phyloP scores from a whole-genome alignment of 257 asterid species.

The Datura wrightii region DNA sequence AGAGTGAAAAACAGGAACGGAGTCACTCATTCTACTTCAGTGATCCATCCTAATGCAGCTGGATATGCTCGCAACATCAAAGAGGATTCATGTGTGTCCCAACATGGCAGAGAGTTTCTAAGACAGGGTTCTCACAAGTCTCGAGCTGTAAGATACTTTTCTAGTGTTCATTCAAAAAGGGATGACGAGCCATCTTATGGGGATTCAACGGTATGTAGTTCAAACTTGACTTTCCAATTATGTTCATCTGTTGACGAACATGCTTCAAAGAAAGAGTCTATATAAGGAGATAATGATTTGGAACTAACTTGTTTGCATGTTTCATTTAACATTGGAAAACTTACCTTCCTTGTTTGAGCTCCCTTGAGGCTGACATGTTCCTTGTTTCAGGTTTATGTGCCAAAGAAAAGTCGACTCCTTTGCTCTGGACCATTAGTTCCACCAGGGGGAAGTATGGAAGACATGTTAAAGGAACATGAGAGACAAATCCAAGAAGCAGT shows the following conservation, averaged over 20 bases:
- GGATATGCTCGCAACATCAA: conserved; percentile 50
- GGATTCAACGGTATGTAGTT: conserved; percentile 38
- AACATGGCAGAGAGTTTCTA: conserved; percentile 33
- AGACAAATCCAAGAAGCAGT: conserved; percentile 63
- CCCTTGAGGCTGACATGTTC: background rate
- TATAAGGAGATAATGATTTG: no score
- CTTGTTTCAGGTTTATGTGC: conserved; percentile 46
- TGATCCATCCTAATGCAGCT: conserved; percentile 66
- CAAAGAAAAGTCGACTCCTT: conserved; percentile 52
- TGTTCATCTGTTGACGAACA: background rate
- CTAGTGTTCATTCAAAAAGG: conserved; percentile 34
- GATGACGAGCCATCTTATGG: conserved; percentile 31
- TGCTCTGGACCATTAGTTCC: conserved; percentile 65
- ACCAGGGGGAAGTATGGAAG: conserved; percentile 67
- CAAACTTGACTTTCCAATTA: background rate
- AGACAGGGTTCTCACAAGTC: conserved; percentile 45
- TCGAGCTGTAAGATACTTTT: conserved; percentile 30
- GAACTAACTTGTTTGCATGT: conserved; percentile 12
- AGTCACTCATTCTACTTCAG: conserved; percentile 62
- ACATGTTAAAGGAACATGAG: conserved; percentile 66
- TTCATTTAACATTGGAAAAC: background rate
- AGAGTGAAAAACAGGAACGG: conserved; percentile 50
- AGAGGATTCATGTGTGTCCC: conserved; percentile 43
- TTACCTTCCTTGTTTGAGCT: background rate
- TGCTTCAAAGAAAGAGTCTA: no score